Evolutionary conservation across 805 yeast genomes (phyloP).

Genomic region (Trichomonascus vanleenenianus): DNA sequence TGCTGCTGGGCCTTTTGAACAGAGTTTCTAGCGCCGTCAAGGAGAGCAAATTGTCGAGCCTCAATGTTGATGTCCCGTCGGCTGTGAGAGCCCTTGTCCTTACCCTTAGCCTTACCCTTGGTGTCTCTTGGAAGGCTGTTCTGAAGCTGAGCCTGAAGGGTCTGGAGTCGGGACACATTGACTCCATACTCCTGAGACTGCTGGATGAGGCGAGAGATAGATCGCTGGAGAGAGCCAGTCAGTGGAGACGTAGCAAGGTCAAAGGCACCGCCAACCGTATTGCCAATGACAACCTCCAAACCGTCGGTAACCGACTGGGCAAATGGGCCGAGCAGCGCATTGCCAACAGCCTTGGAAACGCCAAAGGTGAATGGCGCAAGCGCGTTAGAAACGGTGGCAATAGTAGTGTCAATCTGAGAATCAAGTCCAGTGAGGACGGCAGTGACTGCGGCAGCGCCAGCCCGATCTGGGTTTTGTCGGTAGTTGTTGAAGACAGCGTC

Average conservation of each 20-base stretch:
- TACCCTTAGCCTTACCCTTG: too few species aligned
- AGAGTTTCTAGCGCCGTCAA: slow-evolving; percentile 1
- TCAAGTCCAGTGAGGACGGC: slow-evolving; percentile 24
- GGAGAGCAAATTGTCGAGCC: not conserved
- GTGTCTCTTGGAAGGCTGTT: not conserved
- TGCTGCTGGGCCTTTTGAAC: slow-evolving; percentile 1
- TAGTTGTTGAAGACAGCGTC: slow-evolving; percentile 1
- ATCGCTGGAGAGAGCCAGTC: not conserved
- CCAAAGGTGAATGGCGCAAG: slow-evolving; percentile 20
- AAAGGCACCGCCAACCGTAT: slow-evolving; percentile 15
- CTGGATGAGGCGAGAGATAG: slow-evolving; percentile 1
- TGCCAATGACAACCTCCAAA: slow-evolving; percentile 23
- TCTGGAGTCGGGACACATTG: slow-evolving; percentile 6
- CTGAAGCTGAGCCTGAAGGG: slow-evolving; percentile 1
- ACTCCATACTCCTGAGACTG: slow-evolving; percentile 5
- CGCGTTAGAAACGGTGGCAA: slow-evolving; percentile 16
- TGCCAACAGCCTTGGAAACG: slow-evolving; percentile 19
- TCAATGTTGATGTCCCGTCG: too few species aligned
- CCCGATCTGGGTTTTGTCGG: slow-evolving; percentile 5
- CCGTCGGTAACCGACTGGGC: slow-evolving; percentile 25
- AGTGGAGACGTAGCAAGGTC: slow-evolving; percentile 12
- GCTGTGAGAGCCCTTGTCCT: too few species aligned
- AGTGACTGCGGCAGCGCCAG: slow-evolving; percentile 9
- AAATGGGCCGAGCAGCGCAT: slow-evolving; percentile 19
- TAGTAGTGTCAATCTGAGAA: slow-evolving; percentile 24